Conservation (phyloP, 2,329 filamentous ascomycete species). For the Fusarium concolor region DNA sequence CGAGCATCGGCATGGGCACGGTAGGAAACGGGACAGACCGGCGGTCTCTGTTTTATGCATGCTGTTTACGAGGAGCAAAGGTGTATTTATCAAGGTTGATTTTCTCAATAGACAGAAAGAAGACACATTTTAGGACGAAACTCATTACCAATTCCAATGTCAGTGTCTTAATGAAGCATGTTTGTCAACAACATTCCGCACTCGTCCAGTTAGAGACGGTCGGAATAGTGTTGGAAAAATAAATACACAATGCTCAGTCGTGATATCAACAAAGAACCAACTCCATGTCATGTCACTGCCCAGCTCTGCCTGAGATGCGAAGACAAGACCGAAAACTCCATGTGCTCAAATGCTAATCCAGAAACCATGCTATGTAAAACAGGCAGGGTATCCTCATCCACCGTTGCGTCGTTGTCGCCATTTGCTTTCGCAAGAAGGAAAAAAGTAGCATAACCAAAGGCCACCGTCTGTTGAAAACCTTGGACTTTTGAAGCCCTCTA, state of each 20-base stretch:
- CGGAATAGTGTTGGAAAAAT: not conserved
- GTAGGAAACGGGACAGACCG: slow-evolving; percentile 21
- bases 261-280: slow-evolving; percentile 3
- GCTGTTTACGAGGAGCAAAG: slow-evolving; percentile 36
- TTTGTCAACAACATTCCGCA: not conserved
- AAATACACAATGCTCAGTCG: not conserved
- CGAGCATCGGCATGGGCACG: slow-evolving; percentile 19
- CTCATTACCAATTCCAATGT: not conserved
- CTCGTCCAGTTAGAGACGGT: not conserved
- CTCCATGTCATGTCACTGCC: slow-evolving; percentile 3
- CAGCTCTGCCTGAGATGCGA: not conserved
- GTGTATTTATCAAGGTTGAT: slow-evolving; percentile 29
- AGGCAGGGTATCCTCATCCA: not conserved
- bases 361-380: slow-evolving; percentile 7
- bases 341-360: slow-evolving; percentile 26
- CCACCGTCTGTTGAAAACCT: not conserved
- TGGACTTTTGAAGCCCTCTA: not conserved
- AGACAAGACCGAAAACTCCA: slow-evolving; percentile 28
- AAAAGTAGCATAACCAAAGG: not conserved
- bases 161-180: not conserved
- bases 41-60: slow-evolving; percentile 25
- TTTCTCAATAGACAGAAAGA: slow-evolving; percentile 28
- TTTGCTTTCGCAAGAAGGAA: not conserved
- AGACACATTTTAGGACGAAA: slow-evolving; percentile 4
- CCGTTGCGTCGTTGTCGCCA: not conserved